These are phyloP conservation scores for Fomitiporia mediterranea DNA, from an alignment of 1,284 basidiomycete species.

Conservation along the genomic window DNA sequence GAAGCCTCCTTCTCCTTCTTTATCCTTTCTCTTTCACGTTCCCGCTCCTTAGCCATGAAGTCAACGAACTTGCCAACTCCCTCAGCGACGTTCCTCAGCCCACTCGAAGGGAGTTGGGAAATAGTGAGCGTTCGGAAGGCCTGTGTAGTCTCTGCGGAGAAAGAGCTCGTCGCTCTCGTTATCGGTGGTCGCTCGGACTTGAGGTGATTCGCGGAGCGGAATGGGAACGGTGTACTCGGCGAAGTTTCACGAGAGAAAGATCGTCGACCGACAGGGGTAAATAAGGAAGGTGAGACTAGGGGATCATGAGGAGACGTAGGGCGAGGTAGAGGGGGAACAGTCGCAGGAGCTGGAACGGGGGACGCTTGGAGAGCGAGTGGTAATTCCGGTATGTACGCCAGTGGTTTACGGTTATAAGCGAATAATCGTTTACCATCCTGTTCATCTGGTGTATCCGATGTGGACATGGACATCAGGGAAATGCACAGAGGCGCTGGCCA, in stretches of 20 bases:
- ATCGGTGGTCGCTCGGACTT: constrained; percentile 12
- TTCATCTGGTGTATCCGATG: constrained; percentile 10
- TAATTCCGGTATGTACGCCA: constrained; percentile 57
- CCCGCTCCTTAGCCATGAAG: constrained; percentile 62
- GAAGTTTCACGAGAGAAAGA: constrained; percentile 25
- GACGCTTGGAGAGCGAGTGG: constrained; percentile 63
- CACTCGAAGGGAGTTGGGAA: constrained; percentile 25
- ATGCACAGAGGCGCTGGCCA: constrained; percentile 63
- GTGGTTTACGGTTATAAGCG: constrained; percentile 37
- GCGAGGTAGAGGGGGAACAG: constrained; percentile 14
- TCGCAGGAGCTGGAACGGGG: constrained; percentile 35
- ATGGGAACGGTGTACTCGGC: constrained; percentile 26
- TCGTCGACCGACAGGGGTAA: constrained; percentile 16
- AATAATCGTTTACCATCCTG: constrained; percentile 29
- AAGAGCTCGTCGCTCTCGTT: constrained; percentile 34
- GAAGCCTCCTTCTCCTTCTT: constrained; percentile 50
- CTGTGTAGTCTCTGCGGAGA: constrained; percentile 31
- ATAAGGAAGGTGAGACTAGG: constrained; percentile 20
- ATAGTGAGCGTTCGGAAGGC: constrained; percentile 32
- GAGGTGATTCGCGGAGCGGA: constrained; percentile 25
- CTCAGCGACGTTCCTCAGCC: constrained; percentile 43
- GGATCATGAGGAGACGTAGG: constrained; percentile 14
- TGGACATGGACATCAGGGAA: constrained; percentile 38
- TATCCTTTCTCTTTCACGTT: constrained; percentile 66
- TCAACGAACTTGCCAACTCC: constrained; percentile 68